Base-by-base conservation (phyloP, 2,329 filamentous ascomycete species). In the Alternaria dauci region DNA sequence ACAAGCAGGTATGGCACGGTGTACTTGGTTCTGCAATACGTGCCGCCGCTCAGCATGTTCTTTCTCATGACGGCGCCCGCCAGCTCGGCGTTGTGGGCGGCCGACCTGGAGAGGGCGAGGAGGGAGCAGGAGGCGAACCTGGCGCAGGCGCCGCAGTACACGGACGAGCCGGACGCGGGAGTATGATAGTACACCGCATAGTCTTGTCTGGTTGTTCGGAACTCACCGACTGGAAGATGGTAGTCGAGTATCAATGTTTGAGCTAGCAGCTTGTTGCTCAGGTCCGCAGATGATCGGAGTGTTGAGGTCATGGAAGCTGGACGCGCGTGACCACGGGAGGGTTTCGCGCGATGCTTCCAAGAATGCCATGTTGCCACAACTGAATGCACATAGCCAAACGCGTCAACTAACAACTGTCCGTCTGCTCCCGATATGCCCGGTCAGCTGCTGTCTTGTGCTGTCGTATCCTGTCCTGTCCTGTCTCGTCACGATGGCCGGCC, bases 1-100 rank as follows among this genome's bases (percentile, higher is more conserved):
- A 23, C 50, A 48, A 8, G n/a, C 59, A 87, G 85, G 73, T 97
- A 98, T 73, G 95, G 95, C 16, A 92, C 91, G 0, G 85, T 95
- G 4, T 92, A 93, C 51, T 87, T 97, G 81, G 77, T 93, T 7
- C 80, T 98, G 28, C 92, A 97, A 80, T 85, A 98, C n/a, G 85
- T 97, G 8, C 95, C 95, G 1, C 85, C 94, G 12, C 79, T 97
- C 50, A 96, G 91, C n/a, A 96, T 99, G 85, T 89, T 98, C 75
- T 97, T 98, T 77, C 84, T 98, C 39, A 81, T 99, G 67, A 97
- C 94, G 0, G 93, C 91, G 3, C 91, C 94, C 1, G 88, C 89
- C 20, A 95, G 94, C 2, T 90, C 92, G 43, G 94, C 93, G 1
- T 81, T 98, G 36, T 98, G 94, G 94, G 92, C 89, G 2, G 89